Conservation (phyloP, 108 stramenopile species). For the Hondaea fermentalgiana region DNA sequence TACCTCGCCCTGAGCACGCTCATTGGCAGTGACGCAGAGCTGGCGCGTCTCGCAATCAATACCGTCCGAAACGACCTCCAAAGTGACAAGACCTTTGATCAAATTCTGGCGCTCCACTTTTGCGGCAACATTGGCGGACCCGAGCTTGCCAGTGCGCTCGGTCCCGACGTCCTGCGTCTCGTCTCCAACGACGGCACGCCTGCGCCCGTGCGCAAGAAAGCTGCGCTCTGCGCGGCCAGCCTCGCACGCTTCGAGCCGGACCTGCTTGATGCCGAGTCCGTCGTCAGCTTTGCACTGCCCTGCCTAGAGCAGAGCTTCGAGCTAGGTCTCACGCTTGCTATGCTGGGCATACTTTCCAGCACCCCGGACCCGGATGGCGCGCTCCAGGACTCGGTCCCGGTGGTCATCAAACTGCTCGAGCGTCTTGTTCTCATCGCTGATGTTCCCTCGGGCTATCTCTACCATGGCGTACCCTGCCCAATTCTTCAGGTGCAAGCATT, state of each 20-base stretch:
- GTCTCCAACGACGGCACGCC: conserved; percentile 67
- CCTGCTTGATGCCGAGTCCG: conserved; percentile 32
- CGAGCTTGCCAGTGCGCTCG: conserved; percentile 74
- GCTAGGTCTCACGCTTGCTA: conserved; percentile 77
- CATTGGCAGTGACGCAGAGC: conserved; percentile 71
- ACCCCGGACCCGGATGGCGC: conserved; percentile 53
- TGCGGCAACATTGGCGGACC: conserved; percentile 75
- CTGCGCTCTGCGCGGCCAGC: conserved; percentile 79
- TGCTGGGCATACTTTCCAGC: conserved; percentile 53
- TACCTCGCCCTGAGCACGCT: conserved; percentile 84
- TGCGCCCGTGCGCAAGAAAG: conserved; percentile 84
- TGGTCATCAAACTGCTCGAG: conserved; percentile 76
- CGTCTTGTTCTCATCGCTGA: conserved; percentile 66
- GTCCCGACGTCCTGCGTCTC: conserved; percentile 71
- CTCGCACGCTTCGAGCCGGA: conserved; percentile 76
- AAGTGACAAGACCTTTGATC: conserved; percentile 16
- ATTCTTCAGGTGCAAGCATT: conserved; percentile 89
- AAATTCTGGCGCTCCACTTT: conserved; percentile 58
- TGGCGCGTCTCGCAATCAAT: conserved; percentile 43
- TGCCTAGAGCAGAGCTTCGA: conserved; percentile 39
- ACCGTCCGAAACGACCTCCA: conserved; percentile 45
- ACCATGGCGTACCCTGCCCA: conserved; percentile 83
- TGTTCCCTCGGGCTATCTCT: conserved; percentile 80
- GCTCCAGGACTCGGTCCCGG: conserved; percentile 68
- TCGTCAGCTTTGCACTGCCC: background rate